phyloP scores from a whole-genome alignment of 192 early-diverging fungal genomes.

The Kappamyces sp. region DNA sequence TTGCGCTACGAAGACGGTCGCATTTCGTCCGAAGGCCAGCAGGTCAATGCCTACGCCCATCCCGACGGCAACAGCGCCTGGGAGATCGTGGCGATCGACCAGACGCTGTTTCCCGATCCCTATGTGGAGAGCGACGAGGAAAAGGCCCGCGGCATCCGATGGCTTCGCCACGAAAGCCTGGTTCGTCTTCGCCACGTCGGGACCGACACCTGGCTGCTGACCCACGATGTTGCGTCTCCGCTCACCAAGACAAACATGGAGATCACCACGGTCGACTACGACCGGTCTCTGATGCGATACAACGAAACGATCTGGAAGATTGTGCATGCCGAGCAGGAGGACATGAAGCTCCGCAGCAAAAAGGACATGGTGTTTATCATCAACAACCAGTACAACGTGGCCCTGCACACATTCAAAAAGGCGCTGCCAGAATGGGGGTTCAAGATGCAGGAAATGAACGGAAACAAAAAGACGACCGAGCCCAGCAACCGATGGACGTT shows the following conservation, averaged over 20 bases:
- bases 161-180: constrained; percentile 50
- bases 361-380: constrained; percentile 57
- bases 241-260: constrained; percentile 76
- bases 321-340: constrained; percentile 24
- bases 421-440: constrained; percentile 85
- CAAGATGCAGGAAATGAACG: constrained; percentile 83
- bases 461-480: constrained; percentile 78
- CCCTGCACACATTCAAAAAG: constrained; percentile 63
- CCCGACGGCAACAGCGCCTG: constrained; percentile 85
- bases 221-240: constrained; percentile 75
- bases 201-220: constrained; percentile 54
- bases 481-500: constrained; percentile 70
- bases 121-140: constrained; percentile 23
- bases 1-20: constrained; percentile 86
- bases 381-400: constrained; percentile 72
- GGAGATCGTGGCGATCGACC: constrained; percentile 52
- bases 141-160: constrained; percentile 29
- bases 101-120: constrained; percentile 19
- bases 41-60: constrained; percentile 73
- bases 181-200: constrained; percentile 57
- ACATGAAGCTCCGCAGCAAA: constrained; percentile 26
- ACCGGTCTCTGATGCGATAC: constrained; percentile 39
- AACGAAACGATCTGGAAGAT: constrained; percentile 53
- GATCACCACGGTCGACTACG: constrained; percentile 51
- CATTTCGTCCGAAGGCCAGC: constrained; percentile 79